These are phyloP conservation scores for Tricholoma matsutake DNA, from an alignment of 768 basidiomycete species.

Conservation along the genomic window DNA sequence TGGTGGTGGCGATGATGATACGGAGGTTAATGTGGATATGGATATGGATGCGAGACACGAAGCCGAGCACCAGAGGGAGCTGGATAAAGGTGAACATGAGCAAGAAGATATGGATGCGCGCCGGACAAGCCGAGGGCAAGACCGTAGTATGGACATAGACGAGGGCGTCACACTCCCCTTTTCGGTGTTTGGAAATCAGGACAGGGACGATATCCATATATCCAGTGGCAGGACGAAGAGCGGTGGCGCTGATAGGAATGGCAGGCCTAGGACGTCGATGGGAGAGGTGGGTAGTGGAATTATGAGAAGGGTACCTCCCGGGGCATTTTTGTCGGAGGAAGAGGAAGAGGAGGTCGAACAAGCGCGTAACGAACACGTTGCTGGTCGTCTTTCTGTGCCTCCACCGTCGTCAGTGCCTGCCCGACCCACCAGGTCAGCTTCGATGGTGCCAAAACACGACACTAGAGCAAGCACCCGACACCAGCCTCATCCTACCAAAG, in stretches of 20 bases:
- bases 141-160: conserved; percentile 14
- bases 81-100: conserved; percentile 7
- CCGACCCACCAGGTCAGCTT: not conserved
- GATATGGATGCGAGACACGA: conserved; percentile 19
- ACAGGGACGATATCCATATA: conserved; percentile 14
- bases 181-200: conserved; percentile 22
- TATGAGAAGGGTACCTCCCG: conserved; percentile 36
- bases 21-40: conserved; percentile 5
- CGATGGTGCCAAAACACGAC: not conserved
- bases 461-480: not conserved
- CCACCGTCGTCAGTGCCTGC: not conserved
- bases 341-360: conserved; percentile 32
- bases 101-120: conserved; percentile 19
- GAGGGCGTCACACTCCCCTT: conserved; percentile 15
- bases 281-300: conserved; percentile 5
- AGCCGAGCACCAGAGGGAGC: conserved; percentile 9
- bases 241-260: not conserved
- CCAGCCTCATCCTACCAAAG: not conserved
- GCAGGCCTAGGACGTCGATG: conserved; percentile 4
- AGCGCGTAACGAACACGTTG: conserved; percentile 20
- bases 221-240: conserved; percentile 16
- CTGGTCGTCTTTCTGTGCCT: not conserved
- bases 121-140: conserved; percentile 13
- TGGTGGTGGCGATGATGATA: not conserved
- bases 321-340: conserved; percentile 43